Evolutionary conservation across 768 basidiomycete genomes (phyloP).

Genomic region (Lentinula edodes): DNA sequence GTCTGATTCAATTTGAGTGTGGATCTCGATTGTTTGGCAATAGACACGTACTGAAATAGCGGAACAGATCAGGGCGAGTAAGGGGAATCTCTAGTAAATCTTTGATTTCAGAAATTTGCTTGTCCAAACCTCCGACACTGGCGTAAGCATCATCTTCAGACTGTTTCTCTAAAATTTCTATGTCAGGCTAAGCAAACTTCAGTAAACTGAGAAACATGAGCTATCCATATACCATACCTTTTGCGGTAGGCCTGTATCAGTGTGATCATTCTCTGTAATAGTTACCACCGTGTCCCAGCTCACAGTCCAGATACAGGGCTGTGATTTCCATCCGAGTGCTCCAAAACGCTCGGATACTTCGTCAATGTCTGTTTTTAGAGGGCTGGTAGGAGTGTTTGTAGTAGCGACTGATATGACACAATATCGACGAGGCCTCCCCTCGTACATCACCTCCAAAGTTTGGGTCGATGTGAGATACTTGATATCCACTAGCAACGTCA

Average conservation of each 20-base stretch:
- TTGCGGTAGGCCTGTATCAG: conserved; percentile 9
- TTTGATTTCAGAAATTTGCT: conserved; percentile 82
- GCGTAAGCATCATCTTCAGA: conserved; percentile 59
- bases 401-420: conserved; percentile 39
- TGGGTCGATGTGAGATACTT: conserved; percentile 64
- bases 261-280: conserved; percentile 29
- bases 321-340: conserved; percentile 36
- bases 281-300: conserved; percentile 64
- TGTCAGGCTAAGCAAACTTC: conserved; percentile 28
- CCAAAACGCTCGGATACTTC: conserved; percentile 36
- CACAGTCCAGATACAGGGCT: conserved; percentile 49
- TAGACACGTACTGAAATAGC: conserved; percentile 56
- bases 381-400: conserved; percentile 18
- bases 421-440: conserved; percentile 55
- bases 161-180: conserved; percentile 41
- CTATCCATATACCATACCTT: conserved; percentile 4
- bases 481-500: conserved; percentile 50
- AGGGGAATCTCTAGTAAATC: conserved; percentile 85
- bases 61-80: conserved; percentile 75
- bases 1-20: conserved; percentile 30
- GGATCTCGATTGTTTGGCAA: not conserved
- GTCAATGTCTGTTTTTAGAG: conserved; percentile 9
- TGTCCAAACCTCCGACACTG: conserved; percentile 81
- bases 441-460: conserved; percentile 56
- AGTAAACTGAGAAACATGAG: conserved; percentile 5